Base-by-base conservation (phyloP, 768 basidiomycete genomes). In the Saitozyma podzolica region DNA sequence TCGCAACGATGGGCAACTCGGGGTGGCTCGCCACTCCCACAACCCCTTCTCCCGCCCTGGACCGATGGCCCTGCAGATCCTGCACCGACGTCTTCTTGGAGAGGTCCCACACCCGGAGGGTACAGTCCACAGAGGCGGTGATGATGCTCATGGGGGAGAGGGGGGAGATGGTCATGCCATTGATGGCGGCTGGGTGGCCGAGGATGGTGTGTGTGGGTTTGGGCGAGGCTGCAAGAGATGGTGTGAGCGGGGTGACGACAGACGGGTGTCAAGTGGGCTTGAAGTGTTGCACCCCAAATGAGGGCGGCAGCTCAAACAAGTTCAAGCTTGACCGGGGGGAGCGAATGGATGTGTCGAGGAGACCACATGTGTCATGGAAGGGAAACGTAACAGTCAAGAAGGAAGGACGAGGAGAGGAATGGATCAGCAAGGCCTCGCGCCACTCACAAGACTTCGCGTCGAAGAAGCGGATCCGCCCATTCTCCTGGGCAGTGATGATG, bases 51-150 rank as follows among this genome's bases (percentile, higher is more conserved):
- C 86, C 85, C 48, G 87, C 89, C 80, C 94, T 95, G 82, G 88
- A 86, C 52, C 95, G 86, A 81, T 98, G 96, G 9, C 74, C 70
- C 40, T 90, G 88, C 63, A 90, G 85, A 79, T 98, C 96, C 72
- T 98, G 94, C 13, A 92, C 81, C 77, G 92, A 95, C 1, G 68
- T 73, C 50, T 88, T 88, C 42, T 91, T 85, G 54, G 42, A 51
- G 19, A 97, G 80, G 77, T 95, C 91, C 96, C 96, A 99, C 81
- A 96, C 89, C 29, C 94, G 89, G 43, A 92, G 82, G 14, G 92
- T 94, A 76, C 93, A 93, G 76, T 98, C 96, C 77, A 95, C 92
- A 59, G 90, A 89, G 47, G 88, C 90, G 0, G 94, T 92, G 6
- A 92, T 89, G 54, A 99, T 85, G 6, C 88, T 87, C 72, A 91